These are phyloP conservation scores for Albifimbria verrucaria DNA, from an alignment of 2,329 filamentous ascomycete species.

Conservation along the genomic window DNA sequence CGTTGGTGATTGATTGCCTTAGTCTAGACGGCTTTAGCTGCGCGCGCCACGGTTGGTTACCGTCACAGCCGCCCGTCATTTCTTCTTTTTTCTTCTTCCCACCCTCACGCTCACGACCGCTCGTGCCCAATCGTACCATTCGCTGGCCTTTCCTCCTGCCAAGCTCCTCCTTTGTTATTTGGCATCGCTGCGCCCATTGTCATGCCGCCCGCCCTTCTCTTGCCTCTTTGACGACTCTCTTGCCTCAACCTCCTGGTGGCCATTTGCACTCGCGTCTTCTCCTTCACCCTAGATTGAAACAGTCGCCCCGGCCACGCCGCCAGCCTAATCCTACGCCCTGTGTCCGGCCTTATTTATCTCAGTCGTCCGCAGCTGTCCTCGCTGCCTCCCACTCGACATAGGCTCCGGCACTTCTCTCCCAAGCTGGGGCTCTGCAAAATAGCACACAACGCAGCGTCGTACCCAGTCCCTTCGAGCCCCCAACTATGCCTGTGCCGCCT, in stretches of 20 bases:
- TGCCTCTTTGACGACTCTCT: not conserved
- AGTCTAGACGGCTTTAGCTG: not conserved
- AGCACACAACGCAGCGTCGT: not conserved
- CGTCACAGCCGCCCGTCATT: not conserved
- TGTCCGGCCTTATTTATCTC: too few relatives aligned
- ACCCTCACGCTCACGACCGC: not conserved
- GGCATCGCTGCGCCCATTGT: not conserved
- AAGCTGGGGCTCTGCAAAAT: not conserved
- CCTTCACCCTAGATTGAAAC: not conserved
- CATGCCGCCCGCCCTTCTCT: not conserved
- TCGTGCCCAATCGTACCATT: not conserved
- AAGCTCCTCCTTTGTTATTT: not conserved
- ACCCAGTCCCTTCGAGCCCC: not conserved
- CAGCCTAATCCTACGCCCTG: too few relatives aligned
- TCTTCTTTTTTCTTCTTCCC: not conserved
- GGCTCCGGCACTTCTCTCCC: slow-evolving; percentile 4
- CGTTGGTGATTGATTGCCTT: not conserved
- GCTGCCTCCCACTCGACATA: not conserved
- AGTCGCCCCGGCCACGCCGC: too few relatives aligned
- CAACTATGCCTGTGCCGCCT: slow-evolving; percentile 37
- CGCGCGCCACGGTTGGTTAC: not conserved
- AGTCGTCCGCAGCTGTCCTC: not conserved
- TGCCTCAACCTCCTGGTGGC: not conserved
- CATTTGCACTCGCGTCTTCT: not conserved
- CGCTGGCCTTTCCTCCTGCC: too few relatives aligned